Conservation (phyloP, 2,329 filamentous ascomycete genomes). For the Nannizzia gypsea region DNA sequence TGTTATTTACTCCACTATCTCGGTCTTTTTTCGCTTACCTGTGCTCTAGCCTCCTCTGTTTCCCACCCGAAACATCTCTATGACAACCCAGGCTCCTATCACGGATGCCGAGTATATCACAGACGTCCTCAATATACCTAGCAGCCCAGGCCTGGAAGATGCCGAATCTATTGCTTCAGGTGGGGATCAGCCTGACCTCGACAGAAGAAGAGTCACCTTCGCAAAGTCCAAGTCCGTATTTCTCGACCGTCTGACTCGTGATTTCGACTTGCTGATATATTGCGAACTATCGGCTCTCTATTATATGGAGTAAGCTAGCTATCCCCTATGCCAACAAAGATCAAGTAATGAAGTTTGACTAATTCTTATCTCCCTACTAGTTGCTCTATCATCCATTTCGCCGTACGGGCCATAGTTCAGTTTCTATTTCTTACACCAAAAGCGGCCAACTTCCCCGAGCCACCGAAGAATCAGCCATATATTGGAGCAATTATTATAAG, state of each 20-base stretch:
- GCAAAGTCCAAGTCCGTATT: conserved; percentile 34
- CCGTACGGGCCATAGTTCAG: conserved; percentile 44
- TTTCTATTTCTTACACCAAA: conserved; percentile 50
- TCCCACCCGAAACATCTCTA: conserved; percentile 23
- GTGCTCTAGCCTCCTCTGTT: neutral
- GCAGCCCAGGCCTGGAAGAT: conserved; percentile 15
- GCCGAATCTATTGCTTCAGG: neutral
- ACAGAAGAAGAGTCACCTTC: conserved; percentile 20
- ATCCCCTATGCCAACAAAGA: neutral
- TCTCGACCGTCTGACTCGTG: conserved; percentile 45
- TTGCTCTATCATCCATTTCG: conserved; percentile 47
- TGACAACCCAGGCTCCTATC: conserved; percentile 36
- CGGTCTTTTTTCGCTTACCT: neutral
- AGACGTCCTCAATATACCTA: conserved; percentile 33
- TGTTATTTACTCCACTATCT: neutral
- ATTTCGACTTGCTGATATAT: conserved; percentile 49
- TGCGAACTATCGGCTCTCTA: conserved; percentile 51
- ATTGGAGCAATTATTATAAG: conserved; percentile 43
- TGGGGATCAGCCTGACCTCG: conserved; percentile 12
- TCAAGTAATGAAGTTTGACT: neutral
- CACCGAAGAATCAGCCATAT: conserved; percentile 41
- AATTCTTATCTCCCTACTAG: conserved; percentile 23
- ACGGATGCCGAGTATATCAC: conserved; percentile 38
- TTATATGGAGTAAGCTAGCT: conserved; percentile 48
- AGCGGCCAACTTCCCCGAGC: conserved; percentile 39